phyloP scores from a whole-genome alignment of 2,329 filamentous ascomycete genomes.

The Neopestalotiopsis clavispora region DNA sequence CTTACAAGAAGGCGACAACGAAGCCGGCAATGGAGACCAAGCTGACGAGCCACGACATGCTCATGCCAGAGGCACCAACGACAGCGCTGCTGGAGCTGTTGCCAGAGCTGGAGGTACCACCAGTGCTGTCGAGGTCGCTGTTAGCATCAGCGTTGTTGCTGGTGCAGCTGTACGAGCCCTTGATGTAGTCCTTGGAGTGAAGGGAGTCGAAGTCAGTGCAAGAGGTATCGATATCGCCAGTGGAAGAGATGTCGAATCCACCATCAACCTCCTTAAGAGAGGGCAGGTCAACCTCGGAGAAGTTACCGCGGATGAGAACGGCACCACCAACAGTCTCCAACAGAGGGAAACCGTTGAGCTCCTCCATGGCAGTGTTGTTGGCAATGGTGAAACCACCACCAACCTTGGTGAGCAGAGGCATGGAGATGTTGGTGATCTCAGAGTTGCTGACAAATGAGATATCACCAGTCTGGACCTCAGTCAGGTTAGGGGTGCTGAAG shows the following conservation, averaged over 20 bases:
- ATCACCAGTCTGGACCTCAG: constrained; percentile 62
- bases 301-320: constrained; percentile 84
- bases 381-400: constrained; percentile 80
- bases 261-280: constrained; percentile 71
- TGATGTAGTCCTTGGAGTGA: constrained; percentile 45
- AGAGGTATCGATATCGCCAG: constrained; percentile 60
- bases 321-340: constrained; percentile 78
- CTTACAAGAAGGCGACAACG: constrained; percentile 59
- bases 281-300: constrained; percentile 74
- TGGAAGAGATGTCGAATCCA: constrained; percentile 72
- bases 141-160: constrained; percentile 59
- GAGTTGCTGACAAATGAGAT: constrained; percentile 69
- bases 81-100: constrained; percentile 44
- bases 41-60: constrained; percentile 51
- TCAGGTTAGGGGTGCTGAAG: constrained; percentile 73
- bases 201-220: constrained; percentile 60
- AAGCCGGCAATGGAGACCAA: constrained; percentile 50
- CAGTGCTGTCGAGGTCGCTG: constrained; percentile 44
- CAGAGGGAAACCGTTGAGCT: constrained; percentile 69
- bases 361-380: constrained; percentile 81
- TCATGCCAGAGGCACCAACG: constrained; percentile 48
- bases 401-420: constrained; percentile 71
- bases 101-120: constrained; percentile 30
- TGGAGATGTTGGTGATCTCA: constrained; percentile 73
- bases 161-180: constrained; percentile 56